Evolutionary conservation across 2,329 filamentous ascomycete genomes (phyloP), one percentile per base, ranked within the genome.

Genomic region (Moelleriella libera): DNA sequence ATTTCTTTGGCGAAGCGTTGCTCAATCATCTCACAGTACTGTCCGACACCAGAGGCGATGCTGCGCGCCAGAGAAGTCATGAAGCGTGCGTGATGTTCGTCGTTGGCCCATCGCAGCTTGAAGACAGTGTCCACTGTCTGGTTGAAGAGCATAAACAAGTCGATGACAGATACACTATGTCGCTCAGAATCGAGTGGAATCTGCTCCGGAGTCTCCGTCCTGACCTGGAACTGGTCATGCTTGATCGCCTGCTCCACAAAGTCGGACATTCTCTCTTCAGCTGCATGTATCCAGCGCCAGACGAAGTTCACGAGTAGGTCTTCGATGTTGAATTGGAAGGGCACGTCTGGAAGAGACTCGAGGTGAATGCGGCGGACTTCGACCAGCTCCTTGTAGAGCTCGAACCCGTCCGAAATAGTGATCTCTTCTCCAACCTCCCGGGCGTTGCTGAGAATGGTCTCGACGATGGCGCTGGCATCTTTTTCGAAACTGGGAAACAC

Each of bases 111-210:
- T 51, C 89, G 80, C 9, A 98, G 74, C 55, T 87, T 74, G 47
- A 86, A 81, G 47, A 98, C 80, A 57, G 94, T 87, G 53, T 96
- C 85, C 37, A 94, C 80, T 14, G 85, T 86, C 65, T 96, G 86
- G 57, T 89, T 94, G 71, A 97, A 96, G 1, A 94, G 82, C 56
- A 85, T 82, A 68, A 96, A 97, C 42, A 95, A 81, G 62, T 98
- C 92, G 52, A 96, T 85, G 6, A 94, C 80, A 12, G 90, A 97
- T 50, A 90, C 80, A 61, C 90, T 97, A 65, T 97, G 92, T 31
- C 90, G 80, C 58, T 95, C 81, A 32, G 88, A 82, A 58, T 96
- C 88, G 2, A 76, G 75, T 0, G 83, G 73, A 39, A 81, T 71
- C 31, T 80, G 75, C 4, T 78, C 75, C 8, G 75, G 71, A 51